Conservation (phyloP, 2,329 filamentous ascomycete genomes). For the Epichloe gansuensis region DNA sequence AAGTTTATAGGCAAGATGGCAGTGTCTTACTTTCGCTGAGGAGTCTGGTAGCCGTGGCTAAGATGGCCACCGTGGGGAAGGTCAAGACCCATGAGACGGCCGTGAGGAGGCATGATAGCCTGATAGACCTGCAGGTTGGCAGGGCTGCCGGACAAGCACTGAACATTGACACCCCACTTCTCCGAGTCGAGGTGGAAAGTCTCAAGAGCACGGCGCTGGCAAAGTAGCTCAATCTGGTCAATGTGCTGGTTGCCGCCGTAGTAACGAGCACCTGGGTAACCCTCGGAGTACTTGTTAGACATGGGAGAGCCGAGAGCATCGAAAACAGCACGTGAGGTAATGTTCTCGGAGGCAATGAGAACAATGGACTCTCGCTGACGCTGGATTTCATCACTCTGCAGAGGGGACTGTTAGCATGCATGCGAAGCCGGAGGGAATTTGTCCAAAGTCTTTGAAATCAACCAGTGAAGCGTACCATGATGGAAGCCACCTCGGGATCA, state of each 20-base stretch:
- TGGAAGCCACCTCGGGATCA: slow-evolving; percentile 87
- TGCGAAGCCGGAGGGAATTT: neutral
- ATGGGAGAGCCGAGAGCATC: slow-evolving; percentile 90
- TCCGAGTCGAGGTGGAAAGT: slow-evolving; percentile 75
- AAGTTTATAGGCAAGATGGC: slow-evolving; percentile 6
- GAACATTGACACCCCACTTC: slow-evolving; percentile 98
- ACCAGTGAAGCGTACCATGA: slow-evolving; percentile 59
- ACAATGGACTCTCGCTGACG: slow-evolving; percentile 97
- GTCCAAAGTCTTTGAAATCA: neutral
- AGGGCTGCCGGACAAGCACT: slow-evolving; percentile 82
- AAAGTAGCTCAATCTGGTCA: slow-evolving; percentile 87
- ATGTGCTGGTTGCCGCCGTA: slow-evolving; percentile 99
- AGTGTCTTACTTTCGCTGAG: slow-evolving; percentile 62
- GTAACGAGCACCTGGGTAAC: slow-evolving; percentile 94
- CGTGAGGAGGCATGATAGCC: slow-evolving; percentile 90
- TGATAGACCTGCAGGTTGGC: slow-evolving; percentile 98
- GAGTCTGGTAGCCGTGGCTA: slow-evolving; percentile 95
- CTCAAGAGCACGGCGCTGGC: slow-evolving; percentile 85
- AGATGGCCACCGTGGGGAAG: slow-evolving; percentile 89
- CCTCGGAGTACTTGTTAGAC: slow-evolving; percentile 99
- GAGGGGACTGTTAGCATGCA: slow-evolving; percentile 17
- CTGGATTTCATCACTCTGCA: slow-evolving; percentile 79
- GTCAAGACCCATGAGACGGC: slow-evolving; percentile 92
- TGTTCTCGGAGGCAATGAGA: slow-evolving; percentile 97
- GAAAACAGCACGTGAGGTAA: slow-evolving; percentile 95